Percentiles rank a stretch among this genome's conserved stretches.
phyloP scores from a whole-genome alignment of 768 basidiomycete species.

The Calocybe indica region DNA sequence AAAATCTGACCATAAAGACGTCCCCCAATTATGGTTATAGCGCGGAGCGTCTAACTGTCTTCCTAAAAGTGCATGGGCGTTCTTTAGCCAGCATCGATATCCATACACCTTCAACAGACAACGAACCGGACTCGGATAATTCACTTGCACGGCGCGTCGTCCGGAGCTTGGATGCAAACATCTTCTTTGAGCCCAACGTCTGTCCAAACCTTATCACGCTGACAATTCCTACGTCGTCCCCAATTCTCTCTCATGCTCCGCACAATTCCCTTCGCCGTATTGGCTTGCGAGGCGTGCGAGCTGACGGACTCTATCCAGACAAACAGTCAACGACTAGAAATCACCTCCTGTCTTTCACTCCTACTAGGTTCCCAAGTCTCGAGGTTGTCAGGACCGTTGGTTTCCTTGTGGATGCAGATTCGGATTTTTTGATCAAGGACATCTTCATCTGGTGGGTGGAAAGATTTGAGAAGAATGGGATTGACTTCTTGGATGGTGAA shows the following conservation, averaged over 20 bases:
- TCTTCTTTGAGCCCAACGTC: slow-evolving; percentile 33
- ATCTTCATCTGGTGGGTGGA: slow-evolving; percentile 53
- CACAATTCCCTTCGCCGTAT: slow-evolving; percentile 38
- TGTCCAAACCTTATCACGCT: slow-evolving; percentile 43
- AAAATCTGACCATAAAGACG: slow-evolving; percentile 34
- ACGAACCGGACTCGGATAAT: slow-evolving; percentile 26
- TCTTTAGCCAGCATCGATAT: slow-evolving; percentile 35
- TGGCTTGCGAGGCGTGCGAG: slow-evolving; percentile 36
- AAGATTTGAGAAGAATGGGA: slow-evolving; percentile 39
- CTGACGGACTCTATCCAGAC: slow-evolving; percentile 38
- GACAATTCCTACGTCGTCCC: slow-evolving; percentile 33
- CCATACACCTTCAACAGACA: slow-evolving; percentile 25
- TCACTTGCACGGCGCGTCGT: slow-evolving; percentile 17
- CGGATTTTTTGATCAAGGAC: slow-evolving; percentile 37
- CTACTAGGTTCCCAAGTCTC: slow-evolving; percentile 36
- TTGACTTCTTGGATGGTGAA: slow-evolving; percentile 50
- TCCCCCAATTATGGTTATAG: slow-evolving; percentile 11
- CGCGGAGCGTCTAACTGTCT: slow-evolving; percentile 21
- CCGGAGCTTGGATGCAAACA: slow-evolving; percentile 30
- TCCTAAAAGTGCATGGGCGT: slow-evolving; percentile 36
- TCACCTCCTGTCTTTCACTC: slow-evolving; percentile 38
- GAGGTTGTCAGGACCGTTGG: slow-evolving; percentile 42
- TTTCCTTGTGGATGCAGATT: slow-evolving; percentile 39
- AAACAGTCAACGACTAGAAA: slow-evolving; percentile 27
- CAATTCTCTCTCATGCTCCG: slow-evolving; percentile 18